Evolutionary conservation across 495 filamentous ascomycete species (phyloP).

Genomic region (Penicillium lagena): DNA sequence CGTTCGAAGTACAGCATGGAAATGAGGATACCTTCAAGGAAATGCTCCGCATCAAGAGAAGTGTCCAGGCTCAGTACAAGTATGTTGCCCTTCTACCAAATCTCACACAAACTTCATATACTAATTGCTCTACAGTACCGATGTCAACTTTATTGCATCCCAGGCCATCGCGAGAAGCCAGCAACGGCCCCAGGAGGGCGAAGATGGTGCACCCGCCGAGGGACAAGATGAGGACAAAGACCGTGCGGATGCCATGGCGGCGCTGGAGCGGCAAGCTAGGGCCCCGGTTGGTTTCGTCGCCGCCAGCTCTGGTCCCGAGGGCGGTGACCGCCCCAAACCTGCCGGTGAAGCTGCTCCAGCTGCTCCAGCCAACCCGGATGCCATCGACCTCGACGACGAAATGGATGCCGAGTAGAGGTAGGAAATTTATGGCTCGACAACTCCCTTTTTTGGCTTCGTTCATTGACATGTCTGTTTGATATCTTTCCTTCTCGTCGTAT

Average conservation of each 20-base stretch:
- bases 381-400: conserved; percentile 74
- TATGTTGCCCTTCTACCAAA: conserved; percentile 27
- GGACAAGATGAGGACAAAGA: conserved; percentile 46
- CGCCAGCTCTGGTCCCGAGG: conserved; percentile 72
- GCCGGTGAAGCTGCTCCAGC: conserved; percentile 31
- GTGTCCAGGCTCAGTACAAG: conserved; percentile 96
- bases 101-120: not conserved
- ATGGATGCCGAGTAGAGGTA: conserved; percentile 41
- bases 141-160: conserved; percentile 97
- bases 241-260: conserved; percentile 80
- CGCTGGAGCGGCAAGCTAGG: conserved; percentile 79
- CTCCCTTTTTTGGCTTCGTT: conserved; percentile 3
- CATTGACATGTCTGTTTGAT: conserved; percentile 7
- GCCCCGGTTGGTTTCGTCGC: conserved; percentile 91
- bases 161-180: conserved; percentile 86
- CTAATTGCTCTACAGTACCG: conserved; percentile 52
- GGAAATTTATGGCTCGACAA: conserved; percentile 1
- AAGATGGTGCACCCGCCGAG: conserved; percentile 20
- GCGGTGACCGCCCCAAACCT: conserved; percentile 51
- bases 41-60: conserved; percentile 96
- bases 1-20: conserved; percentile 93
- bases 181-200: conserved; percentile 41
- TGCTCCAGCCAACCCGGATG: conserved; percentile 74
- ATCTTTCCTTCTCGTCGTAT: conserved; percentile 9
- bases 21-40: conserved; percentile 99